Evolutionary conservation across 2,329 filamentous ascomycete species (phyloP).

Genomic region (Endoconidiophora laricicola): DNA sequence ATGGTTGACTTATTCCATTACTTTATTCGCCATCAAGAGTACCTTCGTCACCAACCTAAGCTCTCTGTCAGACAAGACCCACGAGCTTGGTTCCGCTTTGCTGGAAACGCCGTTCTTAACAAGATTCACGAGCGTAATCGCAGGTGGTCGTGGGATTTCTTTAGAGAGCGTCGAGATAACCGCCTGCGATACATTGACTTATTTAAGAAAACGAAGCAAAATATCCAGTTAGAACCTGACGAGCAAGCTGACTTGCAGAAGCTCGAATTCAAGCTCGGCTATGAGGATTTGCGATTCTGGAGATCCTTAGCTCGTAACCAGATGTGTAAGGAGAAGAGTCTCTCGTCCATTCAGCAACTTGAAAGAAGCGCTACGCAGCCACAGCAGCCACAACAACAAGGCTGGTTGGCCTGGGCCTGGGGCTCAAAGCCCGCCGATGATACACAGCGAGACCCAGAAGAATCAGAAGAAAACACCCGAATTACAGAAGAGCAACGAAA

Average conservation of each 20-base stretch:
- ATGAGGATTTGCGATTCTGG: constrained; percentile 97
- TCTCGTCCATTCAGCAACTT: constrained; percentile 4
- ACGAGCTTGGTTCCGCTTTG: constrained; percentile 81
- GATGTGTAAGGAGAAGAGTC: constrained; percentile 57
- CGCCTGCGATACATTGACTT: constrained; percentile 76
- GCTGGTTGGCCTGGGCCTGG: constrained; percentile 89
- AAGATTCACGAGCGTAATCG: constrained; percentile 93
- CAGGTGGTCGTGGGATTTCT: constrained; percentile 91
- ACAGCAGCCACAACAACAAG: constrained; percentile 50
- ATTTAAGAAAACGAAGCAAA: constrained; percentile 85
- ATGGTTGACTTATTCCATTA: constrained; percentile 97
- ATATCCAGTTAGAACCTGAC: constrained; percentile 47
- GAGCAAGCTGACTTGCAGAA: constrained; percentile 57
- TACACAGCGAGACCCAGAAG: constrained; percentile 29
- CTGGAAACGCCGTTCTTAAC: constrained; percentile 69
- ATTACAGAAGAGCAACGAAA: constrained; percentile 94
- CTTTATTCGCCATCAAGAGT: constrained; percentile 93
- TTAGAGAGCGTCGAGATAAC: constrained; percentile 81
- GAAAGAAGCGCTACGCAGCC: constrained; percentile 46
- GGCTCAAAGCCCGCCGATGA: constrained; percentile 50
- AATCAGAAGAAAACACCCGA: constrained; percentile 47
- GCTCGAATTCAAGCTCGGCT: constrained; percentile 75
- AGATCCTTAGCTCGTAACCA: constrained; percentile 85
- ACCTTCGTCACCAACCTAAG: constrained; percentile 82
- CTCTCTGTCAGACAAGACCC: constrained; percentile 75